Evolutionary conservation across 2,329 filamentous ascomycete species (phyloP), one percentile per base, ranked within the genome.

Genomic region (Shiraia bambusicola): DNA sequence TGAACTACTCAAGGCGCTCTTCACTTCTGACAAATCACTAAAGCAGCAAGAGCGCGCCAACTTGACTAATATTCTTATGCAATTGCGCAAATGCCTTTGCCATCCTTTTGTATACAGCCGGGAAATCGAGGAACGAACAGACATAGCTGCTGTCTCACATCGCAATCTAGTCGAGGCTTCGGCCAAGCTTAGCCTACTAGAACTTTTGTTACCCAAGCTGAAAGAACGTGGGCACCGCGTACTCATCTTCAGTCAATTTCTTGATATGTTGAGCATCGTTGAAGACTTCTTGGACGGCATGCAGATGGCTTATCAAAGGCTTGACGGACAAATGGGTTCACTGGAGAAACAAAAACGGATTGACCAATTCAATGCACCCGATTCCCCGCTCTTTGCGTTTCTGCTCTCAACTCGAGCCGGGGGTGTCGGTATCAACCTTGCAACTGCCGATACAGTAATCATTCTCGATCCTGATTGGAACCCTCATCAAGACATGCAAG

Each of bases 391-490:
- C 0, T 98, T 97, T 65, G 90, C 87, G 0, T 97, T 98, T 69
- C 71, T 98, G 13, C 77, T 98, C 0, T 97, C 92, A 0, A 98
- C 94, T 3, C 84, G 93, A 50, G 91, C 94, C 13, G 93, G 93
- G 39, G 93, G 94, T 59, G 92, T 98, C 0, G 94, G 93, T 12
- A 98, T 98, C 74, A 98, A 98, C 63, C 77, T 98, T 40, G 93
- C 93, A 0, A 95, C 91, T 6, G 93, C 93, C 2, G 93, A 98
- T 62, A 98, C 93, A 0, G 94, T 98, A 47, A 96, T 98, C 52
- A 96, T 98, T 52, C 82, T 97, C 53, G 91, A 98, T 58, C 89
- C 89, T 0, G 93, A 98, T 63, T 97, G 95, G 75, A 98, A 98
- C 49, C 93, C 93, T 0, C 93, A 98, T 62, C 93, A 98, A 69